Percentiles rank a stretch among this genome's conserved stretches.
These are phyloP conservation scores for Plantago elongata DNA, from an alignment of 257 asterid genomes.

Conservation along the genomic window DNA sequence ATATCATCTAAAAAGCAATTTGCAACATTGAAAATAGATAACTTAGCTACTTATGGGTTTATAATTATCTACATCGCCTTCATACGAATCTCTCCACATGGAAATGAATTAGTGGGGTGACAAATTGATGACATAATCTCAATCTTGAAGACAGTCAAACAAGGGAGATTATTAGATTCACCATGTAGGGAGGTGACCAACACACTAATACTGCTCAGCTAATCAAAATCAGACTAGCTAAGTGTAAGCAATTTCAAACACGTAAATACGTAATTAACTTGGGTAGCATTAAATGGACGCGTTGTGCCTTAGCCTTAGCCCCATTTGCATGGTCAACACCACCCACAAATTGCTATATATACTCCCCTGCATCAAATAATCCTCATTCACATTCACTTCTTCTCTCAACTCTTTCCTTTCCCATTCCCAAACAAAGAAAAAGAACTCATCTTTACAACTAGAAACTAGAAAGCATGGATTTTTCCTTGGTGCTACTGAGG, in stretches of 20 bases:
- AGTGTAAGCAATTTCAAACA: not conserved
- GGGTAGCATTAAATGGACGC: slow-evolving; percentile 52
- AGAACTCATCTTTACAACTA: slow-evolving; percentile 14
- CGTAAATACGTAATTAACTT: not conserved
- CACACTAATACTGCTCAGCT: too few species aligned
- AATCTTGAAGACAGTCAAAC: too few species aligned
- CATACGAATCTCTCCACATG: too few species aligned
- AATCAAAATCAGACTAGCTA: not conserved
- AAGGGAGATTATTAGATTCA: too few species aligned
- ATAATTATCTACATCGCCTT: too few species aligned
- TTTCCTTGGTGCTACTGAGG: slow-evolving; percentile 48
- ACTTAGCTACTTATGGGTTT: too few species aligned
- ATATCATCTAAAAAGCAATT: too few species aligned
- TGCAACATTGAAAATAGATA: too few species aligned
- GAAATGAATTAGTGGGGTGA: too few species aligned
- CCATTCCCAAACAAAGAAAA: not conserved
- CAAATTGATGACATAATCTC: too few species aligned
- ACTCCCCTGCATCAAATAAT: slow-evolving; percentile 11
- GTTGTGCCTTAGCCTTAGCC: slow-evolving; percentile 32
- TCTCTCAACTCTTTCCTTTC: not conserved
- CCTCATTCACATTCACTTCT: not conserved
- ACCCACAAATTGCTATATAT: slow-evolving; percentile 20
- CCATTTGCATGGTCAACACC: slow-evolving; percentile 52
- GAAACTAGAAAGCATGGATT: slow-evolving; percentile 46
- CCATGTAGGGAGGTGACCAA: too few species aligned